Evolutionary conservation across 345 rosid species (phyloP), one percentile per base, ranked within the genome.

Genomic region (Bruguiera parviflora): DNA sequence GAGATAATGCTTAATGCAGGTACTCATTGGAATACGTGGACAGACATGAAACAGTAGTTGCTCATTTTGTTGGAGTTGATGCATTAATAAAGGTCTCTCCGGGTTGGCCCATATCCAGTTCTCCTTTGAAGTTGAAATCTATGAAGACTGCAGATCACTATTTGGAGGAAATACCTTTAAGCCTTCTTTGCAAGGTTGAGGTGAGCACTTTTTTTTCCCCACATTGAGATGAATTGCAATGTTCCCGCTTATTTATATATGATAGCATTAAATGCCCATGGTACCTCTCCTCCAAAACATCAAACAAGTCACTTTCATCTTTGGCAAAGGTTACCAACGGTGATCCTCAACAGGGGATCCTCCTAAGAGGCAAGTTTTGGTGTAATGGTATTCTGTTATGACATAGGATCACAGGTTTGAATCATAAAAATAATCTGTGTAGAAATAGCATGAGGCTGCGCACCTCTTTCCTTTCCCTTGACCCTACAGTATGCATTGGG

Each of bases 11-110:
- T 37, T 58, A 52, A 27, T 75, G 76, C 84, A 91, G 94, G 85
- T 84, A 89, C 77, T 83, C 85, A 0, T 78, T 83, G 27, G 92
- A 91, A 83, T 92, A 87, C 76, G 61, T 80, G 57, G 93, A 87
- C 59, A 81, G 73, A 79, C 91, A 90, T 73, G 92, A 84, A 76
- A 87, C 76, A 47, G 55, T 90, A 56, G 69, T 79, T 55, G 95
- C 83, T 79, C 95, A 86, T 75, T 74, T 86, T 76, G 76, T 74
- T 58, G 85, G 83, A 70, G 67, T 90, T 67, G 87, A 90, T 80
- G 92, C 87, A 20, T 71, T 82, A 74, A 61, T 90, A 69, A 84
- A 86, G 74, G 76, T 83, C 9, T 68, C 87, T 71, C 88, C 81
- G 39, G 95, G 89, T 75, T 92, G 98, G 96, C 98, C 98, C 21